A percentile compares a stretch with the other conserved stretches of the same genome.
phyloP scores from a whole-genome alignment of 768 basidiomycete species.

The Naganishia vishniacii region DNA sequence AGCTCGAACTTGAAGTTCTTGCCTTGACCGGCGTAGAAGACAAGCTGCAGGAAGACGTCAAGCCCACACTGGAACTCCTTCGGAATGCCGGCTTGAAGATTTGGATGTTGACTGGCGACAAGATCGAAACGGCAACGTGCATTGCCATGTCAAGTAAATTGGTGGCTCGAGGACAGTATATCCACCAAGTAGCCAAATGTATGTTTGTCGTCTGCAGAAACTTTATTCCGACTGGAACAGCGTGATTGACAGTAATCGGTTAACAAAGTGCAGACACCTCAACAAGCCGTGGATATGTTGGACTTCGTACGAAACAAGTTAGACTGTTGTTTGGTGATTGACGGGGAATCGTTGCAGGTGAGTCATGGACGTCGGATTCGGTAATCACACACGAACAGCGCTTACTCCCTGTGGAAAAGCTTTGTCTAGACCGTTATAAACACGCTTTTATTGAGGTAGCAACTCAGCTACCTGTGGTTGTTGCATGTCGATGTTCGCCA shows the following conservation, averaged over 20 bases:
- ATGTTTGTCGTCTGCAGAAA: slow-evolving; percentile 36
- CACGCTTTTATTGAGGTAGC: slow-evolving; percentile 94
- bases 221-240: neutral
- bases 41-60: slow-evolving; percentile 95
- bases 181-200: slow-evolving; percentile 94
- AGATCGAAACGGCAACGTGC: slow-evolving; percentile 96
- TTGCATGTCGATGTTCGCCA: slow-evolving; percentile 95
- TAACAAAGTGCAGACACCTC: slow-evolving; percentile 70
- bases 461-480: slow-evolving; percentile 90
- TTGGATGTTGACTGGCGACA: slow-evolving; percentile 99
- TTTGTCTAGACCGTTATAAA: slow-evolving; percentile 83
- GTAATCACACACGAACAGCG: neutral
- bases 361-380: neutral
- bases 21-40: slow-evolving; percentile 99
- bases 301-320: slow-evolving; percentile 90
- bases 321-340: slow-evolving; percentile 96
- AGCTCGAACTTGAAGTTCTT: slow-evolving; percentile 82
- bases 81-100: slow-evolving; percentile 97
- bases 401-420: slow-evolving; percentile 51
- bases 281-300: slow-evolving; percentile 76
- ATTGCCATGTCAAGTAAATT: slow-evolving; percentile 97
- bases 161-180: slow-evolving; percentile 92
- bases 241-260: neutral
- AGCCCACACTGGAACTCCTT: slow-evolving; percentile 81
- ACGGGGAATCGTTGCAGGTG: slow-evolving; percentile 92